Conservation (phyloP, 768 basidiomycete genomes). For the Coprinopsis marcescibilis region DNA sequence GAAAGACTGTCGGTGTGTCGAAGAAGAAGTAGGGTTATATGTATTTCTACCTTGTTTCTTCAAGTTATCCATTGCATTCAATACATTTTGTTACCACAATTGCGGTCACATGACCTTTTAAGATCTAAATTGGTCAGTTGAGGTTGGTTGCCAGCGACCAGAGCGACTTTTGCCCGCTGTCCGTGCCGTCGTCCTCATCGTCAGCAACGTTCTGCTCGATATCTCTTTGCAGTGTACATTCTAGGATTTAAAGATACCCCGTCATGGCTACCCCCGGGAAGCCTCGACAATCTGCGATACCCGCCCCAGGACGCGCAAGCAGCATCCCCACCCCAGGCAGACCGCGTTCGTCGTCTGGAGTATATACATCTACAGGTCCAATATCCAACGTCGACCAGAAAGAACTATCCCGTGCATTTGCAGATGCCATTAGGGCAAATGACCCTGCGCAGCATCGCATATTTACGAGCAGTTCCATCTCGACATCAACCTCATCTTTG, state of each 20-base stretch:
- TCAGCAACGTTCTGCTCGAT: neutral
- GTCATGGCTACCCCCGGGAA: slow-evolving; percentile 36
- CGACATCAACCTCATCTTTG: slow-evolving; percentile 38
- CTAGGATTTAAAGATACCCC: neutral
- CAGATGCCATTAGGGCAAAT: slow-evolving; percentile 74
- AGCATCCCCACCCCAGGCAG: slow-evolving; percentile 70
- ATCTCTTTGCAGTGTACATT: neutral
- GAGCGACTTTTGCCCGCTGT: neutral
- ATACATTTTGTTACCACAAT: slow-evolving; percentile 6
- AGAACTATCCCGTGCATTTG: slow-evolving; percentile 66
- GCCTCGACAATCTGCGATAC: slow-evolving; percentile 37
- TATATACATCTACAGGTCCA: slow-evolving; percentile 28
- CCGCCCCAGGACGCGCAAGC: slow-evolving; percentile 32
- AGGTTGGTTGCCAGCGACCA: slow-evolving; percentile 6
- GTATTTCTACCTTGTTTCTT: too few species aligned
- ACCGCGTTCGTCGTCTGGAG: slow-evolving; percentile 59
- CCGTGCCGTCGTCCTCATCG: neutral
- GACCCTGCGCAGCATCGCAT: slow-evolving; percentile 70
- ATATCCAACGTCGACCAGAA: slow-evolving; percentile 33
- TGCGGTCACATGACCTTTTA: slow-evolving; percentile 10
- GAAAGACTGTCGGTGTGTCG: slow-evolving; percentile 94
- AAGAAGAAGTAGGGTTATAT: slow-evolving; percentile 74
- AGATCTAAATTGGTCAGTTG: slow-evolving; percentile 4
- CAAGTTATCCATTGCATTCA: slow-evolving; percentile 6
- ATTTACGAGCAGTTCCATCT: slow-evolving; percentile 27